These are phyloP conservation scores for Globisporangium rhizosaccharum DNA, from an alignment of 352 stramenopile species.

Conservation along the genomic window DNA sequence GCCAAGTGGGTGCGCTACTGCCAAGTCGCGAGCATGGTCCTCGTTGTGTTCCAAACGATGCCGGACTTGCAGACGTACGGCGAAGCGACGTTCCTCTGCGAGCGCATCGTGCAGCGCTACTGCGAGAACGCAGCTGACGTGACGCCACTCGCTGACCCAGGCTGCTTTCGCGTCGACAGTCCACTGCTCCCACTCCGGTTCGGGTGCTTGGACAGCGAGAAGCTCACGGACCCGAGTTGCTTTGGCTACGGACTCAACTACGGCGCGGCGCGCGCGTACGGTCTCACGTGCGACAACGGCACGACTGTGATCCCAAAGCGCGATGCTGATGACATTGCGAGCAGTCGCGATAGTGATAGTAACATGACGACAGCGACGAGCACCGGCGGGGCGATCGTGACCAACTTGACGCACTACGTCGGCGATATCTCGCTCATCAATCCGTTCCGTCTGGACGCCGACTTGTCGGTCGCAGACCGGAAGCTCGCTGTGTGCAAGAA, in stretches of 20 bases:
- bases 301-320: slow-evolving; percentile 9
- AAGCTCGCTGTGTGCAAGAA: slow-evolving; percentile 59
- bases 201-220: slow-evolving; percentile 34
- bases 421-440: slow-evolving; percentile 31
- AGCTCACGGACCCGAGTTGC: slow-evolving; percentile 31
- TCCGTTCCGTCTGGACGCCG: slow-evolving; percentile 43
- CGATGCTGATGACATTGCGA: neutral
- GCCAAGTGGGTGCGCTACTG: slow-evolving; percentile 57
- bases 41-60: slow-evolving; percentile 79
- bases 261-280: slow-evolving; percentile 22
- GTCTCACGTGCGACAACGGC: slow-evolving; percentile 45
- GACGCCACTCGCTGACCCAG: slow-evolving; percentile 38
- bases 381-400: neutral
- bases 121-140: slow-evolving; percentile 26
- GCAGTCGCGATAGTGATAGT: no score
- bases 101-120: slow-evolving; percentile 49
- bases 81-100: slow-evolving; percentile 52
- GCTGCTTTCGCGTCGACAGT: slow-evolving; percentile 47
- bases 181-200: slow-evolving; percentile 37
- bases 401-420: slow-evolving; percentile 10
- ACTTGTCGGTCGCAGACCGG: slow-evolving; percentile 30
- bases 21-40: slow-evolving; percentile 67
- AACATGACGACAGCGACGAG: neutral
- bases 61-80: slow-evolving; percentile 70
- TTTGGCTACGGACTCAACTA: slow-evolving; percentile 57